phyloP scores from a whole-genome alignment of 305 asterid genomes.

The Euphrasia arctica region DNA sequence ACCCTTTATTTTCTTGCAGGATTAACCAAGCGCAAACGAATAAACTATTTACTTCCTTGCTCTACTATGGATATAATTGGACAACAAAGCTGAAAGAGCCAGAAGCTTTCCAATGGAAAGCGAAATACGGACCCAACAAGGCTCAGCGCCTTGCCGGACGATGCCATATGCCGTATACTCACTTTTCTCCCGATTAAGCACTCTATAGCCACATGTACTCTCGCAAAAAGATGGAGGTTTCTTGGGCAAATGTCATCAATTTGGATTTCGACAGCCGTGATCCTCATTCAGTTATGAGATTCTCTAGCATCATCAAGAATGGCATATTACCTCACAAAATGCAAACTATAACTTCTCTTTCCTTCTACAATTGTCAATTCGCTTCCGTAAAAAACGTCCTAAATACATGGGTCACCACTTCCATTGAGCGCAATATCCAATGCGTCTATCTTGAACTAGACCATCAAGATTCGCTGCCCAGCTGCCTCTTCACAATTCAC shows the following conservation, averaged over 20 bases:
- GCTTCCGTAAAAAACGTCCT: not conserved
- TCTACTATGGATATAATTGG: too few species aligned
- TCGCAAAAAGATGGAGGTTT: slow-evolving; percentile 18
- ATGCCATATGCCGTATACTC: not conserved
- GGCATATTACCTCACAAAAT: not conserved
- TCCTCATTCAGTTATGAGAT: not conserved
- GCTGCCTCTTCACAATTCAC: not conserved
- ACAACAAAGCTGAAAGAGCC: too few species aligned
- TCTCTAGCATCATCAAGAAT: slow-evolving; percentile 2
- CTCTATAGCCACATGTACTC: slow-evolving; percentile 10
- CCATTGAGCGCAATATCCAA: not conserved
- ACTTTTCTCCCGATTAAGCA: slow-evolving; percentile 8
- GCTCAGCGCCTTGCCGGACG: slow-evolving; percentile 19
- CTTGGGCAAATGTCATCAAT: slow-evolving; percentile 13
- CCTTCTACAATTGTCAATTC: not conserved
- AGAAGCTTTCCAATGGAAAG: too few species aligned
- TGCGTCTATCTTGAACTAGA: not conserved
- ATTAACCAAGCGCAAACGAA: too few species aligned
- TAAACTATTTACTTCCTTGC: too few species aligned
- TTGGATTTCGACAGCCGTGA: slow-evolving; percentile 5
- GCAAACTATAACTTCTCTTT: not conserved
- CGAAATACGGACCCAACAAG: not conserved
- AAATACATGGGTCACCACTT: not conserved
- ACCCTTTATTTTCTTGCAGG: too few species aligned
- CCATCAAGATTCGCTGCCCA: not conserved